Conservation (phyloP, 352 stramenopile genomes). For the Pythium dissotocum region DNA sequence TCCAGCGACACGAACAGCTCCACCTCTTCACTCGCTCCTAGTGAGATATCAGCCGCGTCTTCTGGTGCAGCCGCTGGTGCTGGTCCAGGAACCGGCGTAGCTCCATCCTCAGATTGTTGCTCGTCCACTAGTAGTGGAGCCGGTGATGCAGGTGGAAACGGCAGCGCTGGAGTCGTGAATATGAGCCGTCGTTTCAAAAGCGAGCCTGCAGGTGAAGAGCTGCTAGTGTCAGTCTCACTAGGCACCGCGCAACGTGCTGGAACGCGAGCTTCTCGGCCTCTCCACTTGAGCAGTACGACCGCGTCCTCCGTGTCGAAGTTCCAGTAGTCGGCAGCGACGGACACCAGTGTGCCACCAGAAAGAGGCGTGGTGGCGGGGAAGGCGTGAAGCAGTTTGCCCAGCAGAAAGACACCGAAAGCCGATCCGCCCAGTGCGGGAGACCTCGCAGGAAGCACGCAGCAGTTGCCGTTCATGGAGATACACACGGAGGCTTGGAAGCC, state of each 20-base stretch:
- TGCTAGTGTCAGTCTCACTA: neutral
- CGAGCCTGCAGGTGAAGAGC: neutral
- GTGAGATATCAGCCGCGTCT: slow-evolving; percentile 22
- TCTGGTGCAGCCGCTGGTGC: neutral
- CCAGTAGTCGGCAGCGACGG: slow-evolving; percentile 50
- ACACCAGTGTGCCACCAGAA: slow-evolving; percentile 49
- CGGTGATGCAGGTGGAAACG: slow-evolving; percentile 27
- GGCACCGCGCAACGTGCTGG: slow-evolving; percentile 33
- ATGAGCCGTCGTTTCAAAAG: slow-evolving; percentile 36
- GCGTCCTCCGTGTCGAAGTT: slow-evolving; percentile 62
- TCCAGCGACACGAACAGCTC: slow-evolving; percentile 56
- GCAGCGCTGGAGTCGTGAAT: slow-evolving; percentile 43
- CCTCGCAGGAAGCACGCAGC: slow-evolving; percentile 12
- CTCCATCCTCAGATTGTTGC: neutral
- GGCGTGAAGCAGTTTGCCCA: slow-evolving; percentile 36
- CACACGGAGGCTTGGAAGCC: slow-evolving; percentile 24
- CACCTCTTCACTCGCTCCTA: slow-evolving; percentile 38
- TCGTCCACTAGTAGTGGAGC: neutral
- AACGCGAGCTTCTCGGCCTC: slow-evolving; percentile 35
- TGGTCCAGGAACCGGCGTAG: neutral
- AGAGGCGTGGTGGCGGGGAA: slow-evolving; percentile 43
- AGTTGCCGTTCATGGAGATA: slow-evolving; percentile 53
- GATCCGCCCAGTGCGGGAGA: neutral
- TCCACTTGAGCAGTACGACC: slow-evolving; percentile 47
- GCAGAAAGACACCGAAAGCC: slow-evolving; percentile 33